Conservation (phyloP, 352 stramenopile genomes). For the Phytophthora ramorum region DNA sequence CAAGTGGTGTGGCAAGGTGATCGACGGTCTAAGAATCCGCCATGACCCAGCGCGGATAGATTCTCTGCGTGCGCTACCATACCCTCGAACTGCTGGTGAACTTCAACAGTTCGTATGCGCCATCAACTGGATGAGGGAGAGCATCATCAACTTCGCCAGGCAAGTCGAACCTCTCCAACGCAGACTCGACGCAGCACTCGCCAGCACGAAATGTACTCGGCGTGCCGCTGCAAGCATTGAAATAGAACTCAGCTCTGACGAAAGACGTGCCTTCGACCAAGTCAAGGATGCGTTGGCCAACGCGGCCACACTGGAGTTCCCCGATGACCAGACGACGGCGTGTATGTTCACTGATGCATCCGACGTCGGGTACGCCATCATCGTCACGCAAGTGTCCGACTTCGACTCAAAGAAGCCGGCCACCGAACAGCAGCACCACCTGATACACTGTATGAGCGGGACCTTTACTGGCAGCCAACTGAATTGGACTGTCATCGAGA, state of each 20-base stretch:
- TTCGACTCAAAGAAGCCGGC: not conserved
- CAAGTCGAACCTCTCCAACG: not conserved
- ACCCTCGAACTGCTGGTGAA: not conserved
- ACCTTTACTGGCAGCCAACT: too few relatives aligned
- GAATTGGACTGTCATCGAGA: too few relatives aligned
- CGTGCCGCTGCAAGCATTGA: not conserved
- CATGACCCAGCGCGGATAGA: conserved; percentile 3
- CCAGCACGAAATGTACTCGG: not conserved
- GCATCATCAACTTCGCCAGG: not conserved
- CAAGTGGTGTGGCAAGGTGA: conserved; percentile 23
- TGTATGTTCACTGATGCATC: too few relatives aligned
- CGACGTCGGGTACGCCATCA: too few relatives aligned
- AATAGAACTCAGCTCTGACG: too few relatives aligned
- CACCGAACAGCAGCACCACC: conserved; percentile 2
- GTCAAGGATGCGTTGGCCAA: too few relatives aligned
- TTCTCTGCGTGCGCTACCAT: not conserved
- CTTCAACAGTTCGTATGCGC: conserved; percentile 5
- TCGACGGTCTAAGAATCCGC: not conserved
- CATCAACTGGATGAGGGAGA: not conserved
- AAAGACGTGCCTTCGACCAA: too few relatives aligned
- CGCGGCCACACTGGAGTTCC: too few relatives aligned
- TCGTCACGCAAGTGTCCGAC: not conserved
- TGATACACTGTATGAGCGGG: conserved; percentile 6
- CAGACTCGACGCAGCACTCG: not conserved
- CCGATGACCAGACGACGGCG: too few relatives aligned